Conservation (phyloP, 83 land plant genomes). For the Picea engelmannii region DNA sequence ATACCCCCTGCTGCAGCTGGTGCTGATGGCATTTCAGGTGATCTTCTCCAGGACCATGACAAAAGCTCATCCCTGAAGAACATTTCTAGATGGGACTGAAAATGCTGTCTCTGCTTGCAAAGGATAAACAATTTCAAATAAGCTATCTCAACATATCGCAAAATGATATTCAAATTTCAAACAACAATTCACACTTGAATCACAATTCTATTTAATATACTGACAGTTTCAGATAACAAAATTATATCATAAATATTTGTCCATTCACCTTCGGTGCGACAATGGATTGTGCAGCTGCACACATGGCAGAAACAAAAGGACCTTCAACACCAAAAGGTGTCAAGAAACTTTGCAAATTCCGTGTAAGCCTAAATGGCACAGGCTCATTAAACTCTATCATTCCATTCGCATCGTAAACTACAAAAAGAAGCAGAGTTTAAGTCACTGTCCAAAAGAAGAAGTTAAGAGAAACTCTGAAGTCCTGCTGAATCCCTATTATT, state of each 20-base stretch:
- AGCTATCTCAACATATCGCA: background rate
- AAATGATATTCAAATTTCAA: slow-evolving; percentile 4
- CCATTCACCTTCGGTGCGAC: slow-evolving; percentile 79
- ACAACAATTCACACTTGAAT: background rate
- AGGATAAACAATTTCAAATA: background rate
- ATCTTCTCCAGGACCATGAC: slow-evolving; percentile 97
- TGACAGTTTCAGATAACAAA: background rate
- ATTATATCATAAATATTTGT: background rate
- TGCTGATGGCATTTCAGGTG: slow-evolving; percentile 79
- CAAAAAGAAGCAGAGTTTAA: slow-evolving; percentile 12
- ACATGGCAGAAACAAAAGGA: slow-evolving; percentile 96
- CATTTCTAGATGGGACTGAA: slow-evolving; percentile 95
- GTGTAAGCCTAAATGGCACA: slow-evolving; percentile 94
- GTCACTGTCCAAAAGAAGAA: background rate
- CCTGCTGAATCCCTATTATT: background rate
- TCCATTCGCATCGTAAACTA: slow-evolving; percentile 97
- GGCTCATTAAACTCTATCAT: slow-evolving; percentile 97
- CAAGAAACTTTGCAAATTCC: slow-evolving; percentile 94
- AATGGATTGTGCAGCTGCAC: slow-evolving; percentile 96
- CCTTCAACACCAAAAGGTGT: slow-evolving; percentile 99
- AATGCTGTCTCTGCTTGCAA: slow-evolving; percentile 83
- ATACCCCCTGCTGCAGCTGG: slow-evolving; percentile 55
- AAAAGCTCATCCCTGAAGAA: slow-evolving; percentile 98
- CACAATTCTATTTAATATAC: background rate
- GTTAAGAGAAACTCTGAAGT: background rate